phyloP scores from a whole-genome alignment of 148 eudicot species.

The Tetragonia tetragonoides region DNA sequence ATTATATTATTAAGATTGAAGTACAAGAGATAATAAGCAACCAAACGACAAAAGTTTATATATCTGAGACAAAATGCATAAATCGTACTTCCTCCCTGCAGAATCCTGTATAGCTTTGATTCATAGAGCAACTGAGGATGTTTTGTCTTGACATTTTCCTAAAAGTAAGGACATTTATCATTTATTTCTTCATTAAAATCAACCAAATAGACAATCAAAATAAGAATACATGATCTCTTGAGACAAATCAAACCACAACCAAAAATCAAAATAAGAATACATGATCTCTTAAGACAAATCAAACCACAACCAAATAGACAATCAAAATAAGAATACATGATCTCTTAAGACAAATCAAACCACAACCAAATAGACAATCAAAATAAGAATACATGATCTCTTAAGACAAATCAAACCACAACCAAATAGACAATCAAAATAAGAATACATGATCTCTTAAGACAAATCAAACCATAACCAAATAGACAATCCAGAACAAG shows the following conservation, averaged over 20 bases:
- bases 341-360: not conserved
- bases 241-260: not conserved
- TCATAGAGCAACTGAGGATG: slow-evolving; percentile 92
- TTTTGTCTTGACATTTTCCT: slow-evolving; percentile 94
- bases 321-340: not conserved
- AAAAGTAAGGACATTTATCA: slow-evolving; percentile 19
- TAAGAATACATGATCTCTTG: no score
- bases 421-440: not conserved
- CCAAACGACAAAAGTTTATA: not conserved
- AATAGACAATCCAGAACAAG: not conserved
- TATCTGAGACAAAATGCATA: slow-evolving; percentile 4
- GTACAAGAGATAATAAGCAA: not conserved
- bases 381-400: not conserved
- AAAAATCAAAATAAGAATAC: not conserved
- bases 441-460: not conserved
- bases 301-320: not conserved
- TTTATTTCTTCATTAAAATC: not conserved
- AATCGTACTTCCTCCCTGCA: slow-evolving; percentile 85
- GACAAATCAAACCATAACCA: not conserved
- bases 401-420: not conserved
- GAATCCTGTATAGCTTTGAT: slow-evolving; percentile 82
- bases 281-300: not conserved
- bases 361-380: not conserved
- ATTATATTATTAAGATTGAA: not conserved
- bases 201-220: not conserved